These are phyloP conservation scores for Cymodocea nodosa DNA, from an alignment of 116 monocot species.

Conservation along the genomic window DNA sequence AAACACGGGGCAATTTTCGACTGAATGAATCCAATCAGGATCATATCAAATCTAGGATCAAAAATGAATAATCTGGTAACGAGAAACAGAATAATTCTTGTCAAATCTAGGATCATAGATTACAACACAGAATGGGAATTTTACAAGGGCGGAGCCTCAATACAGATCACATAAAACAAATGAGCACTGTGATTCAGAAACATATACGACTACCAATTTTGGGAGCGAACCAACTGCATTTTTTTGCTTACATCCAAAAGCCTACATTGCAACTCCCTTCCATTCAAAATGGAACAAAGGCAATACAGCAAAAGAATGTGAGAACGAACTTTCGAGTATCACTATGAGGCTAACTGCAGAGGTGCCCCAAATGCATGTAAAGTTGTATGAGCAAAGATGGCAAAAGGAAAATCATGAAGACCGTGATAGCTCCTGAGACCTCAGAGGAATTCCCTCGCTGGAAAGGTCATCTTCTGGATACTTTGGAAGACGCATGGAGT, in stretches of 20 bases:
- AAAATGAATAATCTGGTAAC: no score
- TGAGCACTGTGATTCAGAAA: neutral
- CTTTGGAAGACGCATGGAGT: slow-evolving; percentile 37
- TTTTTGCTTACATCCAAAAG: neutral
- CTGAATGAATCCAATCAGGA: no score
- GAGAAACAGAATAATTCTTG: no score
- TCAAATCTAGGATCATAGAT: no score
- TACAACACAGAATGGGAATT: no score
- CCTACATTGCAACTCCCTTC: slow-evolving; percentile 1
- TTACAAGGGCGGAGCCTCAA: no score
- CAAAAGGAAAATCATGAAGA: slow-evolving; percentile 1
- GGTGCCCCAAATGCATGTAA: slow-evolving; percentile 1
- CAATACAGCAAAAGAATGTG: neutral
- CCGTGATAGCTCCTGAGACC: slow-evolving; percentile 25
- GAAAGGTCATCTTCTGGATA: slow-evolving; percentile 35
- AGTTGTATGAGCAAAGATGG: neutral
- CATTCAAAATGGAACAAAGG: neutral
- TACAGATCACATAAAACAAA: no score
- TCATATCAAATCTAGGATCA: no score
- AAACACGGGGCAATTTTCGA: no score
- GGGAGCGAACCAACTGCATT: neutral
- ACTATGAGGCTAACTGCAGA: neutral
- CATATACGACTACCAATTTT: neutral
- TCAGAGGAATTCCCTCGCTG: slow-evolving; percentile 63
- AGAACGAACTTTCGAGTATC: neutral